phyloP scores from a whole-genome alignment of 140 eudicot species.

The Ambrosia hybrid region DNA sequence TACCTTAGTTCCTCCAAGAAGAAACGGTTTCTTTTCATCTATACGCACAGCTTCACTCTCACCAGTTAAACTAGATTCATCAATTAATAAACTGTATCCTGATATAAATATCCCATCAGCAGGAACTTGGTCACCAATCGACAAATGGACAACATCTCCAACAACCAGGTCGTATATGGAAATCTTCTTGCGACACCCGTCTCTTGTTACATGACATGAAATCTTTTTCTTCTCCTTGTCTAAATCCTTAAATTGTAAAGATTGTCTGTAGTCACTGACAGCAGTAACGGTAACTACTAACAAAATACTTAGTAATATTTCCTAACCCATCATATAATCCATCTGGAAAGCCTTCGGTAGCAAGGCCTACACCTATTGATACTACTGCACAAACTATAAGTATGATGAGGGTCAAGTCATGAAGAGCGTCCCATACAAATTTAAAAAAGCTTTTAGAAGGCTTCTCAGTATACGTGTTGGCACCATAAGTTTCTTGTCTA shows the following conservation, averaged over 20 bases:
- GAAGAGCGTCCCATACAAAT: slow-evolving; percentile 47
- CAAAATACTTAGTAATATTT: slow-evolving; percentile 20
- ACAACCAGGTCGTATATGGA: slow-evolving; percentile 44
- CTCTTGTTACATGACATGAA: slow-evolving; percentile 43
- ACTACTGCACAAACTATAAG: slow-evolving; percentile 42
- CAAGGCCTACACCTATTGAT: slow-evolving; percentile 42
- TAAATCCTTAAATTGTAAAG: slow-evolving; percentile 41
- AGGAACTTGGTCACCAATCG: slow-evolving; percentile 15
- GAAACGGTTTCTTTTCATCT: slow-evolving; percentile 34
- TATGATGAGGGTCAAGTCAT: slow-evolving; percentile 9
- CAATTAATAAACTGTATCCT: slow-evolving; percentile 41
- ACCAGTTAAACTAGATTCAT: slow-evolving; percentile 45
- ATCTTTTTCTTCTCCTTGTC: slow-evolving; percentile 44
- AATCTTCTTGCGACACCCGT: slow-evolving; percentile 31
- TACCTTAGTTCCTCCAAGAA: slow-evolving; percentile 42
- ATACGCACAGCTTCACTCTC: slow-evolving; percentile 36
- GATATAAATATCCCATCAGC: neutral
- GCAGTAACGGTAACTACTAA: slow-evolving; percentile 38
- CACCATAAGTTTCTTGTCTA: slow-evolving; percentile 41
- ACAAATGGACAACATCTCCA: slow-evolving; percentile 47
- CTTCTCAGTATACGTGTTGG: slow-evolving; percentile 37
- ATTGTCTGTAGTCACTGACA: slow-evolving; percentile 43
- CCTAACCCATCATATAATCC: slow-evolving; percentile 50
- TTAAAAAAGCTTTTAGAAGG: slow-evolving; percentile 40
- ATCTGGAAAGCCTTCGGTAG: slow-evolving; percentile 41